phyloP scores from a whole-genome alignment of 2,329 filamentous ascomycete species.

The Falciphora oryzae region DNA sequence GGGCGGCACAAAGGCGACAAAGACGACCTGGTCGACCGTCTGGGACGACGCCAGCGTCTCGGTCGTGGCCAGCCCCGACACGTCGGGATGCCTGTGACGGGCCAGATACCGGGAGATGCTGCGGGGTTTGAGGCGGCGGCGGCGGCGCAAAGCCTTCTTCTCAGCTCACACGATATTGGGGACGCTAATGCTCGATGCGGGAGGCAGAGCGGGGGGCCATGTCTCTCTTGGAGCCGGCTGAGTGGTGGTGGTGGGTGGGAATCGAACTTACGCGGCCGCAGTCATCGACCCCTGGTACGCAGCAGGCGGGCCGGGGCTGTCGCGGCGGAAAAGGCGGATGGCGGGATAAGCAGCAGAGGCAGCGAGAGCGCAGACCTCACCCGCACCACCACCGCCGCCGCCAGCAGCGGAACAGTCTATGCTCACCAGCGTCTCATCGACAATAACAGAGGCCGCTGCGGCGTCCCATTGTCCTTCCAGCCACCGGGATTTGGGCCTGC shows the following conservation, averaged over 20 bases:
- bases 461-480: slow-evolving; percentile 8
- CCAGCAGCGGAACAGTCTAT: slow-evolving; percentile 18
- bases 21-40: slow-evolving; percentile 9
- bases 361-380: slow-evolving; percentile 14
- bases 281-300: slow-evolving; percentile 18
- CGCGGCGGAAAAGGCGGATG: slow-evolving; percentile 18
- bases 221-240: no score
- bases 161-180: neutral
- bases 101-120: slow-evolving; percentile 21
- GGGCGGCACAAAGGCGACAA: slow-evolving; percentile 9
- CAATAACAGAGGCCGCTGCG: slow-evolving; percentile 7
- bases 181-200: no score
- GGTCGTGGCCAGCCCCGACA: slow-evolving; percentile 18
- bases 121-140: neutral
- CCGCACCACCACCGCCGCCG: neutral
- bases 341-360: slow-evolving; percentile 14
- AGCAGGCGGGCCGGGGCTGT: slow-evolving; percentile 10
- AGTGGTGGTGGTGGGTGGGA: neutral
- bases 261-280: slow-evolving; percentile 17
- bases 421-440: slow-evolving; percentile 15
- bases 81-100: slow-evolving; percentile 21
- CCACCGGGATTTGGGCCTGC: neutral
- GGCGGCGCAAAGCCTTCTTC: neutral
- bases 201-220: no score
- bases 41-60: slow-evolving; percentile 15